Evolutionary conservation across 352 stramenopile species (phyloP), one percentile per base, ranked within the genome.

Genomic region (Globisporangium lucens): DNA sequence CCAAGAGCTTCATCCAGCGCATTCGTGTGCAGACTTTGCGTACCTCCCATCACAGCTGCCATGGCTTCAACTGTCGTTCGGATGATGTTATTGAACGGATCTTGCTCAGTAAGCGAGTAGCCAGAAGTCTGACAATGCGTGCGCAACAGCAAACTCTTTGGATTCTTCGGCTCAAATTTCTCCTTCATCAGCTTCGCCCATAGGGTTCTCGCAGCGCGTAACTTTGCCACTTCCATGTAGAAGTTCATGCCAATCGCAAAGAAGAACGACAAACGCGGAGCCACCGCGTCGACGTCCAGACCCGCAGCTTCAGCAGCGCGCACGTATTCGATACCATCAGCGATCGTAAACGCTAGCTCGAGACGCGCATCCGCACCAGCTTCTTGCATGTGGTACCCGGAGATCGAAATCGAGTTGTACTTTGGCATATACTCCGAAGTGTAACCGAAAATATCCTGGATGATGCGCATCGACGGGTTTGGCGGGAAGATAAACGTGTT

Each of bases 401-500:
- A 97, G 70, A 99, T 99, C 52, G 86, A 98, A 66, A 99, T 98
- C 66, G 89, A 97, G 75, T 99, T 99, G 81, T 98, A 99, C 71
- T 98, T 98, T 29, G 96, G 97, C 97, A 99, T 99, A 74, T 98
- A 81, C 51, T 85, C 80, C 20, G 94, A 91, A 36, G 94, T 99
- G 75, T 98, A 99, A 29, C 96, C 97, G 76, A 99, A 98, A 68
- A 99, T 99, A 78, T 99, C 97, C 38, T 89, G 87, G 64, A 99
- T 97, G 62, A 98, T 90, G 56, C 96, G 87, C 83, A 99, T 97
- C n/a, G 88, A 96, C 60, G 95, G 91, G 53, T 80, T 71, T 7
- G 97, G 97, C 51, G 97, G 97, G 82, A 99, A 99, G 69, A 99
- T 99, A 79, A 98, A 99, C 57, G 97, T 99, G 76, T 99, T 99